Conservation (phyloP, 805 yeast genomes). For the Kregervanrija pseudodelftensis region DNA sequence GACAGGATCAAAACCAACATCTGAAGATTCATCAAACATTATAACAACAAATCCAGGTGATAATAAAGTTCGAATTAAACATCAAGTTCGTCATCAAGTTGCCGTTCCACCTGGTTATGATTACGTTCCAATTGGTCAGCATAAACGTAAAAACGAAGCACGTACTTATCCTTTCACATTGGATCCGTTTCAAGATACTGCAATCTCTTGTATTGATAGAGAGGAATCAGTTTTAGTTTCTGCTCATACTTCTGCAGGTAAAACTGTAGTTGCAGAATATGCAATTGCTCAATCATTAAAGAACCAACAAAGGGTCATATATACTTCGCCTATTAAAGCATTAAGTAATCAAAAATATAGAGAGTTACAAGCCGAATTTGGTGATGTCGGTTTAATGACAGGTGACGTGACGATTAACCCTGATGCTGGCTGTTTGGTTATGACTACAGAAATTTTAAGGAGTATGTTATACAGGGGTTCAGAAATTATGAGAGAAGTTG, state of each 20-base stretch:
- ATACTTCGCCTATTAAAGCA: slow-evolving; percentile 92
- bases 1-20: slow-evolving; percentile 27
- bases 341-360: slow-evolving; percentile 86
- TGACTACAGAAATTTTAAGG: slow-evolving; percentile 95
- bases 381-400: slow-evolving; percentile 87
- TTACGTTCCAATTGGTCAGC: slow-evolving; percentile 83
- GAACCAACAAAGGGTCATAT: slow-evolving; percentile 88
- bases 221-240: slow-evolving; percentile 92
- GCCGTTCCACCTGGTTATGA: slow-evolving; percentile 91
- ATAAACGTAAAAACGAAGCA: slow-evolving; percentile 71
- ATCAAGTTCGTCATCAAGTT: slow-evolving; percentile 96
- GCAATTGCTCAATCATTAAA: slow-evolving; percentile 94
- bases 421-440: slow-evolving; percentile 90
- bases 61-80: slow-evolving; percentile 57
- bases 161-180: slow-evolving; percentile 85
- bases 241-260: slow-evolving; percentile 97
- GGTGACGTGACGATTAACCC: slow-evolving; percentile 98
- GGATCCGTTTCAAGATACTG: slow-evolving; percentile 97
- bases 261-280: slow-evolving; percentile 94
- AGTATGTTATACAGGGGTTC: slow-evolving; percentile 97
- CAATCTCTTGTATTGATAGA: slow-evolving; percentile 92
- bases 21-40: slow-evolving; percentile 29
- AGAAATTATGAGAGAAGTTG: slow-evolving; percentile 92
- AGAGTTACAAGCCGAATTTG: slow-evolving; percentile 37
- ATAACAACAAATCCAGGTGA: slow-evolving; percentile 3